Evolutionary conservation across 305 asterid genomes (phyloP).

Genomic region (Rubia tinctorum): DNA sequence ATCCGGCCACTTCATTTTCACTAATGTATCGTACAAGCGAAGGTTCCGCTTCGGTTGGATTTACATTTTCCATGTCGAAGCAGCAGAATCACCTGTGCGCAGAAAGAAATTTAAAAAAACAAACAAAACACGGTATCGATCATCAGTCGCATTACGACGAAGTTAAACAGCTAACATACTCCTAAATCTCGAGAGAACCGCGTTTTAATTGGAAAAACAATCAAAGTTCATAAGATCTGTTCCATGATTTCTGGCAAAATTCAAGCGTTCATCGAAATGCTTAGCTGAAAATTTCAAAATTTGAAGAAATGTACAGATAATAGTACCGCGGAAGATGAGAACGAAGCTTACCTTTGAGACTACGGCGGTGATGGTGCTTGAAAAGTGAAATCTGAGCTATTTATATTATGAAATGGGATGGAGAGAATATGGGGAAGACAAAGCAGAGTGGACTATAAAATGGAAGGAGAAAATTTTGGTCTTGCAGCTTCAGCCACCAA

Average conservation of each 20-base stretch:
- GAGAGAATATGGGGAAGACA: background rate
- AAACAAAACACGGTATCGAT: background rate
- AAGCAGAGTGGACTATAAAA: background rate
- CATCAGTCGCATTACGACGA: background rate
- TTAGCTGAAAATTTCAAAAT: background rate
- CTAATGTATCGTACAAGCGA: constrained; percentile 44
- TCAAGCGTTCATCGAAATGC: background rate
- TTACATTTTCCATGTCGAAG: constrained; percentile 34
- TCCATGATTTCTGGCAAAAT: background rate
- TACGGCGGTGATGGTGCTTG: background rate
- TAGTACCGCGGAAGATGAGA: background rate
- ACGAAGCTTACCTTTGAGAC: background rate
- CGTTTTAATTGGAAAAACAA: background rate
- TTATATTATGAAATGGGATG: background rate
- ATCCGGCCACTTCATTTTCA: constrained; percentile 46
- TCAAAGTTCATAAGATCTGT: background rate
- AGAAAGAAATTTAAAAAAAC: background rate
- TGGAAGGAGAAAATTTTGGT: background rate
- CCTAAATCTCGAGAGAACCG: background rate
- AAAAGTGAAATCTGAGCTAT: background rate
- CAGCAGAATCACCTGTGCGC: background rate
- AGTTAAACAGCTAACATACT: background rate
- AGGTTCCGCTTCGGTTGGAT: constrained; percentile 33
- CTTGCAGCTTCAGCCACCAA: background rate
- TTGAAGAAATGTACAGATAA: background rate